Conservation (phyloP, 1,284 basidiomycete genomes). For the Golubevia pallescens region DNA sequence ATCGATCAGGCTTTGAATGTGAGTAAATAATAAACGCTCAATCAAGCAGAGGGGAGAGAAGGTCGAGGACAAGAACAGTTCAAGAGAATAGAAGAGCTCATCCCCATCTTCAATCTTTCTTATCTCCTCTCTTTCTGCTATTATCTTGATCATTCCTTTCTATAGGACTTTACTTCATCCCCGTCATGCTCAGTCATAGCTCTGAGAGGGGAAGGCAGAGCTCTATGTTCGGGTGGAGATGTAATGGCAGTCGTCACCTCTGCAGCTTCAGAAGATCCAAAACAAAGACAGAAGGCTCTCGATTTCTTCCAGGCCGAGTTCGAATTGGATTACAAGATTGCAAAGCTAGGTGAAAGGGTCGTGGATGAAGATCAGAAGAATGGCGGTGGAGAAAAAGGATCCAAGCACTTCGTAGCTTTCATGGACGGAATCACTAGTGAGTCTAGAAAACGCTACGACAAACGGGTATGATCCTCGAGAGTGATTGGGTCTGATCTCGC, state of each 20-base stretch:
- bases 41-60: too few species aligned
- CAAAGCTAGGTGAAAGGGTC: constrained; percentile 65
- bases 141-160: background rate
- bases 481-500: too few species aligned
- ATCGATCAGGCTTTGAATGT: constrained; percentile 79
- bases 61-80: too few species aligned
- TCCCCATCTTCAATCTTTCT: background rate
- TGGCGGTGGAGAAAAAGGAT: constrained; percentile 5
- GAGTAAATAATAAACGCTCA: constrained; percentile 33
- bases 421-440: constrained; percentile 89
- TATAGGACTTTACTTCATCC: constrained; percentile 10
- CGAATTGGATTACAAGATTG: constrained; percentile 84
- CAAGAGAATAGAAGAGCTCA: too few species aligned
- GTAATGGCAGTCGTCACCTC: constrained; percentile 71
- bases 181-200: constrained; percentile 26
- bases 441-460: too few species aligned
- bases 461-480: too few species aligned
- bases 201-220: constrained; percentile 72
- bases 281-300: constrained; percentile 70
- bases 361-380: constrained; percentile 68
- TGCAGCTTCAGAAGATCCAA: constrained; percentile 28
- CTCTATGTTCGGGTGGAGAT: constrained; percentile 95
- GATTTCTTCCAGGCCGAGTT: constrained; percentile 94
- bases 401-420: constrained; percentile 81
- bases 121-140: background rate